These are phyloP conservation scores for Erodium trifolium DNA, from an alignment of 441 rosid species.

Conservation along the genomic window DNA sequence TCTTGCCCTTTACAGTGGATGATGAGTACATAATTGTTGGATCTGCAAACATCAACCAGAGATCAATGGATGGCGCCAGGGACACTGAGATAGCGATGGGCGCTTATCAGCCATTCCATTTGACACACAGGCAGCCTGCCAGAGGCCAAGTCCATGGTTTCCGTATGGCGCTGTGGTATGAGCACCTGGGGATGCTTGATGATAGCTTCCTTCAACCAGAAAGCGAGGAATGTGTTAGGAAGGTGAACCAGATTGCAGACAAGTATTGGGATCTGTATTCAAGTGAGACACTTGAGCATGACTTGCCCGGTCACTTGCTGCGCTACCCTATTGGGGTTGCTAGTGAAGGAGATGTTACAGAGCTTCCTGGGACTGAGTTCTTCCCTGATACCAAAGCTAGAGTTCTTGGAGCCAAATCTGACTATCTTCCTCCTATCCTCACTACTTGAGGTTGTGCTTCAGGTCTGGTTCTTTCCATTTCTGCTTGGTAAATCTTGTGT, in stretches of 20 bases:
- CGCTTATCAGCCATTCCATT: slow-evolving; percentile 84
- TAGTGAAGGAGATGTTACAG: slow-evolving; percentile 58
- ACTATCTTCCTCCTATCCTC: slow-evolving; percentile 88
- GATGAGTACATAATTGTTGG: slow-evolving; percentile 90
- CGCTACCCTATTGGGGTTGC: slow-evolving; percentile 74
- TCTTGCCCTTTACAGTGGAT: slow-evolving; percentile 56
- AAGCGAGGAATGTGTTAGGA: slow-evolving; percentile 48
- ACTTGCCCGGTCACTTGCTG: slow-evolving; percentile 91
- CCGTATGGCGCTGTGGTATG: slow-evolving; percentile 93
- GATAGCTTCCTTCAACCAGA: slow-evolving; percentile 74
- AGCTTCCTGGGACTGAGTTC: slow-evolving; percentile 57
- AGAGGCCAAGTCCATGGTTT: slow-evolving; percentile 94
- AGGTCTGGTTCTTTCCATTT: no score
- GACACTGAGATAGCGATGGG: slow-evolving; percentile 99
- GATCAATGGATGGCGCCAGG: slow-evolving; percentile 98
- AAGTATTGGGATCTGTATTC: slow-evolving; percentile 91
- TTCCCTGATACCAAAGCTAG: slow-evolving; percentile 95
- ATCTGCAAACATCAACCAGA: slow-evolving; percentile 57
- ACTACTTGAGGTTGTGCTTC: slow-evolving; percentile 39
- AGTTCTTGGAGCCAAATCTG: slow-evolving; percentile 73
- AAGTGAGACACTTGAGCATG: slow-evolving; percentile 68
- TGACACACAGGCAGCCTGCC: slow-evolving; percentile 73
- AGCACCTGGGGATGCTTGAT: slow-evolving; percentile 89
- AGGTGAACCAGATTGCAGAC: slow-evolving; percentile 70
- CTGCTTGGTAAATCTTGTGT: no score